Percentiles rank a stretch among this genome's conserved stretches.
Evolutionary conservation across 495 filamentous ascomycete genomes (phyloP).

Genomic region (Aspergillus leporis): DNA sequence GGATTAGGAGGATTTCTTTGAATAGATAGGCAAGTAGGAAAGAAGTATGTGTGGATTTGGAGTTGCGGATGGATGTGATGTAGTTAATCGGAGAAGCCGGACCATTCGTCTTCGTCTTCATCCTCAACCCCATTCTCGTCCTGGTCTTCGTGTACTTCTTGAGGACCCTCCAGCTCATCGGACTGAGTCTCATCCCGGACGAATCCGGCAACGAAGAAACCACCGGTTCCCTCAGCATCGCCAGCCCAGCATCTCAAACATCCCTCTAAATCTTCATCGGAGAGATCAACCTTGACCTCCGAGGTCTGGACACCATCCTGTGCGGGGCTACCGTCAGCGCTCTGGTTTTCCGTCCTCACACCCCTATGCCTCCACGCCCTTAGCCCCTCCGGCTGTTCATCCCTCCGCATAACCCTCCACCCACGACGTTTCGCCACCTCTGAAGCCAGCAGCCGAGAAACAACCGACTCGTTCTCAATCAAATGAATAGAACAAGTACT

Average conservation of each 20-base stretch:
- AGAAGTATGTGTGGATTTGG: neutral
- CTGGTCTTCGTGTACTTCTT: slow-evolving; percentile 13
- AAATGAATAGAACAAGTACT: slow-evolving; percentile 88
- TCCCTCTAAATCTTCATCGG: slow-evolving; percentile 60
- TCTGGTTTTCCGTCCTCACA: slow-evolving; percentile 33
- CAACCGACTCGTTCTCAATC: slow-evolving; percentile 86
- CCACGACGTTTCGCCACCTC: slow-evolving; percentile 64
- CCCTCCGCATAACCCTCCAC: slow-evolving; percentile 71
- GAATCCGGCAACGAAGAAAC: slow-evolving; percentile 72
- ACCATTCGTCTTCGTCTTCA: slow-evolving; percentile 42
- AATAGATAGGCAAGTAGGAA: no score
- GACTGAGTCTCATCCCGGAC: slow-evolving; percentile 46
- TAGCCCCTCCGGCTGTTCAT: slow-evolving; percentile 71
- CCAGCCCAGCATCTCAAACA: slow-evolving; percentile 82
- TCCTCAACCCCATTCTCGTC: slow-evolving; percentile 18
- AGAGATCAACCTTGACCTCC: slow-evolving; percentile 33
- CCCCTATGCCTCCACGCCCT: slow-evolving; percentile 72
- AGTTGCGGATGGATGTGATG: neutral
- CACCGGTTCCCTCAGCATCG: slow-evolving; percentile 73
- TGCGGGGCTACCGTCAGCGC: slow-evolving; percentile 7
- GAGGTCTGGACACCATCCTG: slow-evolving; percentile 2
- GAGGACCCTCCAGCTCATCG: neutral
- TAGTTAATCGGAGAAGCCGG: slow-evolving; percentile 48
- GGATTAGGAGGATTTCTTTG: no score
- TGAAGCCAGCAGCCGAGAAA: slow-evolving; percentile 64